A percentile compares a stretch with the other conserved stretches of the same genome.
Conservation (phyloP, 225 moss, liverwort and hornwort species). For the Neckera pumila region DNA sequence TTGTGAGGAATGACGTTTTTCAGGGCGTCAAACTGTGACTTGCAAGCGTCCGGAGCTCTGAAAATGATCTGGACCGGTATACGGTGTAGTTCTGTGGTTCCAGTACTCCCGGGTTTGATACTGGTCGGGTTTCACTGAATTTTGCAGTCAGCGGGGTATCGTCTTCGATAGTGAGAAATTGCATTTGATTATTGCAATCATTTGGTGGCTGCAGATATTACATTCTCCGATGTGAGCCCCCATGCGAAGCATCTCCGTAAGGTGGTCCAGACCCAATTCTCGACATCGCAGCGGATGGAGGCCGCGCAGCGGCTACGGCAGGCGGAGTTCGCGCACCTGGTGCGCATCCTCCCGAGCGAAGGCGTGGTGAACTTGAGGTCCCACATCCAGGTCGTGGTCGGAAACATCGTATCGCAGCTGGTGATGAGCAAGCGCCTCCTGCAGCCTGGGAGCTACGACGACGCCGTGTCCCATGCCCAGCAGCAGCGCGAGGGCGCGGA, state of each 20-base stretch:
- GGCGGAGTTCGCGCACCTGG: not conserved
- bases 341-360: not conserved
- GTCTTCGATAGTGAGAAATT: not conserved
- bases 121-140: not conserved
- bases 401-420: constrained; percentile 13
- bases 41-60: not conserved
- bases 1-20: not conserved
- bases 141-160: not conserved
- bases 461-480: not conserved
- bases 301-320: not conserved
- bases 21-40: not conserved
- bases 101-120: not conserved
- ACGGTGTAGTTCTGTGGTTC: not conserved
- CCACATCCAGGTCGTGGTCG: not conserved
- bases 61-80: not conserved
- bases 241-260: constrained; percentile 1
- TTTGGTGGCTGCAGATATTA: not conserved
- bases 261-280: not conserved
- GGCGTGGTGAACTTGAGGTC: constrained; percentile 1
- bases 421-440: constrained; percentile 10
- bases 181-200: not conserved
- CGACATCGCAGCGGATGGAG: not conserved
- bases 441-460: not conserved
- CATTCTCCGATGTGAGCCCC: constrained; percentile 2
- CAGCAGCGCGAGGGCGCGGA: not conserved